Percentiles rank a stretch among this genome's conserved stretches.
Conservation (phyloP, 768 basidiomycete genomes). For the Ephemerocybe angulata region DNA sequence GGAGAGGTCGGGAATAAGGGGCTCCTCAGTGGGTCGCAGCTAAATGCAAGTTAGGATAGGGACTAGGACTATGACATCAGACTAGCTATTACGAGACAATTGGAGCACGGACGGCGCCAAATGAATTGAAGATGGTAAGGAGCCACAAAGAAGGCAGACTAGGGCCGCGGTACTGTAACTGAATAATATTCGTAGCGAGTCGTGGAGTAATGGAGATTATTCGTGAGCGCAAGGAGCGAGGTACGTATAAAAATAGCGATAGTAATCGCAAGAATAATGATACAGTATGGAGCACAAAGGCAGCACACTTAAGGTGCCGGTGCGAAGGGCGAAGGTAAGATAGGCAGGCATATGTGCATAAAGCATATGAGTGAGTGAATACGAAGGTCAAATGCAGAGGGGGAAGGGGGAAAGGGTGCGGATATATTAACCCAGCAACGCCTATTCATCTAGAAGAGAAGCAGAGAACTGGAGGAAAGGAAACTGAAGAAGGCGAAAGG, state of each 20-base stretch:
- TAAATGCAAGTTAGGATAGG: neutral
- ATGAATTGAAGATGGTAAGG: too few species aligned
- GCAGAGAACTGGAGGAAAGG: neutral
- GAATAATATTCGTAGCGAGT: too few species aligned
- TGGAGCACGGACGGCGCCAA: too few species aligned
- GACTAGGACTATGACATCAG: slow-evolving; percentile 4
- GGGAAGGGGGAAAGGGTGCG: neutral
- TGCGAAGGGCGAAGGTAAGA: slow-evolving; percentile 10
- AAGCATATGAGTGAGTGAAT: neutral
- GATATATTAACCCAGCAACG: neutral
- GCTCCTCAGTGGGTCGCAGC: neutral
- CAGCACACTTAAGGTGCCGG: slow-evolving; percentile 1
- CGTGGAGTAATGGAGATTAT: too few species aligned
- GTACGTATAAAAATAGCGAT: too few species aligned
- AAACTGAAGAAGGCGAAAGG: neutral
- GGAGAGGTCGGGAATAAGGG: neutral
- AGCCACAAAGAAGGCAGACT: too few species aligned
- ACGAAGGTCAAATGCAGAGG: neutral
- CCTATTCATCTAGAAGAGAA: neutral
- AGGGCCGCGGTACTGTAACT: too few species aligned
- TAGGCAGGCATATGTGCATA: neutral
- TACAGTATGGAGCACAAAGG: slow-evolving; percentile 1
- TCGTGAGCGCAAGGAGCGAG: too few species aligned
- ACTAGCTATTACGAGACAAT: neutral
- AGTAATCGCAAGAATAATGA: too few species aligned